Conservation (phyloP, 176 grass and related monocot genomes). For the Triticum monococcum region DNA sequence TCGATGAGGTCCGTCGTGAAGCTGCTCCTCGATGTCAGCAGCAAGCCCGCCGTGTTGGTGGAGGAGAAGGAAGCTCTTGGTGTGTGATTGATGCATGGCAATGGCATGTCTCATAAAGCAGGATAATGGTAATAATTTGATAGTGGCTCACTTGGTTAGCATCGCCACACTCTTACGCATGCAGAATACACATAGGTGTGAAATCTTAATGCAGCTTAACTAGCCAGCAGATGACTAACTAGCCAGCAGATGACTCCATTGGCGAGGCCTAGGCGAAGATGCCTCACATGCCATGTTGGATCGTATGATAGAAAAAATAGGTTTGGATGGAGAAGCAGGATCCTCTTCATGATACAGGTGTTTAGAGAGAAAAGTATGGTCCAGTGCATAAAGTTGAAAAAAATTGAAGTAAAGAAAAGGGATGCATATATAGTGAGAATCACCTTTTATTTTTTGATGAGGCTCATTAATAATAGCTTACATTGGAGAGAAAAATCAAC, state of each 20-base stretch:
- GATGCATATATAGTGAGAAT: too few relatives aligned
- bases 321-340: too few relatives aligned
- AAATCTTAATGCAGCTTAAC: not conserved
- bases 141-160: not conserved
- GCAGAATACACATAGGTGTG: not conserved
- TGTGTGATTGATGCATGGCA: slow-evolving; percentile 3
- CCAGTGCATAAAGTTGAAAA: too few relatives aligned
- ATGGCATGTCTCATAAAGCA: not conserved
- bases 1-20: slow-evolving; percentile 72
- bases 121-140: not conserved
- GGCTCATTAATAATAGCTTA: too few relatives aligned
- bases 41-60: slow-evolving; percentile 16
- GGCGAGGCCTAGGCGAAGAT: not conserved
- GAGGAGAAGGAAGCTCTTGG: slow-evolving; percentile 7
- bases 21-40: slow-evolving; percentile 49
- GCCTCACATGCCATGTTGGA: too few relatives aligned
- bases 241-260: not conserved
- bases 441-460: too few relatives aligned
- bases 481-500: too few relatives aligned
- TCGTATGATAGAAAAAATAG: too few relatives aligned
- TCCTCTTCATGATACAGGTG: too few relatives aligned
- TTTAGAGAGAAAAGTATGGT: too few relatives aligned
- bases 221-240: not conserved
- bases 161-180: not conserved
- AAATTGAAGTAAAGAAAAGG: too few relatives aligned